Evolutionary conservation across 179 eudicot genomes (phyloP), one percentile per base, ranked within the genome.

Genomic region (Silene coronaria): DNA sequence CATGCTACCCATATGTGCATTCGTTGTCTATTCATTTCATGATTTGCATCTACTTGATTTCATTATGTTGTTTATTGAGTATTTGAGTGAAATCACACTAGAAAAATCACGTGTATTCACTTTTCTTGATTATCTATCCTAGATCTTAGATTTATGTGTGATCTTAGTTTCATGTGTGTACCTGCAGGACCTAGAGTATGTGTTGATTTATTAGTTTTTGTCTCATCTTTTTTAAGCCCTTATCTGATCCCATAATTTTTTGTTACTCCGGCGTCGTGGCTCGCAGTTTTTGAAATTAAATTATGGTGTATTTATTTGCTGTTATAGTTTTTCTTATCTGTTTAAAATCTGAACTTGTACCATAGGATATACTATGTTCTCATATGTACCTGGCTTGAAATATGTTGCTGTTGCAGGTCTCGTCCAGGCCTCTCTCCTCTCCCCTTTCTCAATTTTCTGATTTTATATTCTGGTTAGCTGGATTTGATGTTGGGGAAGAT

Each of bases 51-150:
- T 32, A 67, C 27, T 67, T 9, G 70, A 42, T 32, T 66, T 66
- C 5, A 28, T 66, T 32, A n/a, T 66, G 14, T n/a, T 51, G 48
- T 67, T 34, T 34, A 34, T 36, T 19, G 26, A 9, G 24, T 67
- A 19, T 36, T 67, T 19, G 14, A 36, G 12, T 36, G 22, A 36
- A 46, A 67, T 16, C 45, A 36, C 66, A 9, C 27, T 24, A 61
- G 66, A 8, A 22, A 61, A 19, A 26, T 61, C 58, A 53, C 11
- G 48, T 8, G 10, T 3, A 30, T 67, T 64, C 16, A 14, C 22
- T 30, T 28, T 28, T 45, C 69, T 64, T 64, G 69, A 64, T 64
- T 64, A 64, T 64, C 69, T 64, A 17, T 30, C 22, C 67, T 64
- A 26, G 45, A 64, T 16, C 66, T 61, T 61, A 22, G 13, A 24